These are phyloP conservation scores for Pseudogymnoascus sp. DNA, from an alignment of 2,329 filamentous ascomycete genomes.

Conservation along the genomic window DNA sequence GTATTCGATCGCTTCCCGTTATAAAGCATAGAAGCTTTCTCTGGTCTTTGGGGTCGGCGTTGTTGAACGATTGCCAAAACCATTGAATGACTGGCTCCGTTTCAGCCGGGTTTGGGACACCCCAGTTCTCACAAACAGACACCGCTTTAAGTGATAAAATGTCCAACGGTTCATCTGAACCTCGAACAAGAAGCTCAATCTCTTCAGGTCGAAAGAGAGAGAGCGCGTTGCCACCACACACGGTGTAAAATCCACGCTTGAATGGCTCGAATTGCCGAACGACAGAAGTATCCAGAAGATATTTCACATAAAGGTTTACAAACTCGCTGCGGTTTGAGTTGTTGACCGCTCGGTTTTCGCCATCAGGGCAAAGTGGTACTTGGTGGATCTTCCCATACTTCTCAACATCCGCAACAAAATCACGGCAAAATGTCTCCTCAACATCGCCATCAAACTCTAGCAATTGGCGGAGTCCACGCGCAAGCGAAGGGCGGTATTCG, in stretches of 20 bases:
- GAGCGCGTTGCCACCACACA: slow-evolving; percentile 81
- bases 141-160: slow-evolving; percentile 68
- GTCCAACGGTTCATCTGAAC: slow-evolving; percentile 77
- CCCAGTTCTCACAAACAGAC: slow-evolving; percentile 78
- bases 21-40: slow-evolving; percentile 77
- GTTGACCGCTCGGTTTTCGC: slow-evolving; percentile 70
- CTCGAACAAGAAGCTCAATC: slow-evolving; percentile 79
- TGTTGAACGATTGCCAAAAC: slow-evolving; percentile 82
- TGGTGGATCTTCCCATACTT: slow-evolving; percentile 63
- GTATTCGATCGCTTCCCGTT: slow-evolving; percentile 83
- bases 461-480: slow-evolving; percentile 65
- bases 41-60: slow-evolving; percentile 59
- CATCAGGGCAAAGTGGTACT: slow-evolving; percentile 66
- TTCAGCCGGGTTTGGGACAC: slow-evolving; percentile 44
- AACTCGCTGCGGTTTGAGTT: slow-evolving; percentile 78
- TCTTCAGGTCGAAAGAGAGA: slow-evolving; percentile 85
- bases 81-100: slow-evolving; percentile 64
- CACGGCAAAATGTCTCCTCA: slow-evolving; percentile 68
- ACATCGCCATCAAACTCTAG: slow-evolving; percentile 82
- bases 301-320: slow-evolving; percentile 74
- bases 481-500: slow-evolving; percentile 70
- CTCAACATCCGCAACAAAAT: slow-evolving; percentile 72
- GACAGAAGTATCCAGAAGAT: slow-evolving; percentile 71
- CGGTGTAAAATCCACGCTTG: slow-evolving; percentile 86
- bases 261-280: slow-evolving; percentile 85